Evolutionary conservation across 495 filamentous ascomycete species (phyloP), one percentile per base, ranked within the genome.

Genomic region (Podospora bellae-mahoneyi): DNA sequence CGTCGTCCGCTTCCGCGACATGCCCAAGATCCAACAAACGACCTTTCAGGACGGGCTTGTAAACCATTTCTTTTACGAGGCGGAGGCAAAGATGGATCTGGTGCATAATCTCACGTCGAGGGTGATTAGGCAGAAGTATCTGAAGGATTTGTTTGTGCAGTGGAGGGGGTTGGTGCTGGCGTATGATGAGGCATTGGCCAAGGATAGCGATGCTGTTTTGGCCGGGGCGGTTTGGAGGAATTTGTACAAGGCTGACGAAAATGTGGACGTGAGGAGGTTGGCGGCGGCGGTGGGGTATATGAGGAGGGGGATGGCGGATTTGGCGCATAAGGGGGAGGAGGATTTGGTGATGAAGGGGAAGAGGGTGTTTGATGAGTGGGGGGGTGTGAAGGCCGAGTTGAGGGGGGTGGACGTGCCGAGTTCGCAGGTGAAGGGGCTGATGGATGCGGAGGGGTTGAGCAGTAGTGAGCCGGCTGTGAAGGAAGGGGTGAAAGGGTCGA

Each of bases 191-290:
- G 94, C 92, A 0, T 70, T 97, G 27, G 82, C 89, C 15, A 91
- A 89, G 75, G 34, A 39, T 10, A 91, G 91, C 1, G 94, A 97
- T 76, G 90, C 93, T 55, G 90, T 94, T 66, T 82, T 97, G 16
- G 94, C 92, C 5, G 84, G 90, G 32, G 95, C 96, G 15, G 83
- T 98, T 34, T 99, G 95, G 95, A 86, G 94, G 71, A 99, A 99
- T 77, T 71, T 98, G 55, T 97, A 91, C 80, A 91, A 92, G 80
- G 92, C 86, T 15, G 82, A 81, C 32, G 84, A 86, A 60, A 89
- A 92, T 54, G 82, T 93, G 26, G 91, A 97, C 77, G 80, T 89
- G 75, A 81, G 84, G 60, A 81, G 84, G 61, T 75, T 98, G 66
- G 93, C 91, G 0, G 82, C 85, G 67, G 85, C 96, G 48, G 91